Base-by-base conservation (phyloP, 2,329 filamentous ascomycete genomes). In the Cryphonectria carpinicola region DNA sequence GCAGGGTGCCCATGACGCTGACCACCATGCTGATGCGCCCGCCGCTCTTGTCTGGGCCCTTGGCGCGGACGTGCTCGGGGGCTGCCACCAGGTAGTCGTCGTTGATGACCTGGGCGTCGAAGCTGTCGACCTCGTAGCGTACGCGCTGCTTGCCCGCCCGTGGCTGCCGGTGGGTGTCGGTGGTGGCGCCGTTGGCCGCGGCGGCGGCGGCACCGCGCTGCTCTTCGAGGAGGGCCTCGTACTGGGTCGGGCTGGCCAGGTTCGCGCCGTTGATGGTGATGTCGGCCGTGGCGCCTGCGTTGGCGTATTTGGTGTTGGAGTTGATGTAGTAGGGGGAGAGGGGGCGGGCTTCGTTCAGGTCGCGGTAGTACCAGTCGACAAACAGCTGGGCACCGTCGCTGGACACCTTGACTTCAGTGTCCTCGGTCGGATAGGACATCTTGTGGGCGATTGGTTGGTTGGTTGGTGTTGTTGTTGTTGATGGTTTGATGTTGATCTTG, bases 251-350 rank as follows among this genome's bases (percentile, higher is more conserved):
- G 62, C 88, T 86, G 46, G 86, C 80, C 52, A 93, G 82, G 2
- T 88, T 81, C 64, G 90, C 89, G 76, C 94, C 94, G 82, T 97
- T 97, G 85, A 94, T 91, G 76, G 89, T 88, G 76, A 97, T 94
- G 78, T 90, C 89, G 66, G 93, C 86, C 46, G 84, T 83, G 35
- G 84, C 81, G 72, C 84, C 82, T n/a, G 86, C 82, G 17, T 79
- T 72, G n/a, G 77, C 77, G 73, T 89, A 87, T 71, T 85, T 82
- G 14, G 85, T 75, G 35, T 87, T 87, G 66, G 85, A 81, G 78
- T 88, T 87, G 74, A 90, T 83, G 84, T 97, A 97, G 84, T 90
- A 97, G n/a, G 83, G 82, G 25, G 86, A 78, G 19, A 97, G 86
- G 13, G 84, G 82, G 60, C 82, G 80, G 73, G 87, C 85, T 71